These are phyloP conservation scores for Coniella lustricola DNA, from an alignment of 2,329 filamentous ascomycete species.

Conservation along the genomic window DNA sequence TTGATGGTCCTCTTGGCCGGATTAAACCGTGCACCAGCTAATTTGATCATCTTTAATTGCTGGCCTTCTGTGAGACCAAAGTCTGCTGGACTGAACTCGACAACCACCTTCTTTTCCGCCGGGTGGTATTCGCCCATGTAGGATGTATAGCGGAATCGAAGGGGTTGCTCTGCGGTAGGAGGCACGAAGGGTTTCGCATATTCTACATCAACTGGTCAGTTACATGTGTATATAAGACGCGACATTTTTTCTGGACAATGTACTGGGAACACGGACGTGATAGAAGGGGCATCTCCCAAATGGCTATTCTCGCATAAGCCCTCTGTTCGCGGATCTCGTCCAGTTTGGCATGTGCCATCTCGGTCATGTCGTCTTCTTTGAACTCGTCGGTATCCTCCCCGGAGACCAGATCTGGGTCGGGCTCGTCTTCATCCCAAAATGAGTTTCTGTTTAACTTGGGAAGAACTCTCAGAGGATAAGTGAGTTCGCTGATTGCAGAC, in stretches of 20 bases:
- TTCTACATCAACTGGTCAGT: conserved; percentile 45
- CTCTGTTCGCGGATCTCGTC: conserved; percentile 83
- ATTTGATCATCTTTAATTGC: conserved; percentile 75
- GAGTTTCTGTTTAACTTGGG: conserved; percentile 25
- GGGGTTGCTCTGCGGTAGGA: conserved; percentile 59
- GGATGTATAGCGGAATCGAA: conserved; percentile 93
- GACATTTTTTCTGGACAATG: neutral
- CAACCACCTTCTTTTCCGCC: conserved; percentile 85
- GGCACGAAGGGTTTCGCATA: conserved; percentile 74
- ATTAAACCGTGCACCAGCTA: conserved; percentile 81
- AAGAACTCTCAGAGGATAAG: conserved; percentile 19
- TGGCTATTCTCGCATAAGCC: conserved; percentile 78
- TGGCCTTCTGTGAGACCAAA: conserved; percentile 63
- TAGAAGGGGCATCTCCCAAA: conserved; percentile 93
- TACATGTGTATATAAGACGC: neutral
- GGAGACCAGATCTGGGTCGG: conserved; percentile 38
- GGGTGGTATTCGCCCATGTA: conserved; percentile 95
- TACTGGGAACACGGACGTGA: conserved; percentile 56
- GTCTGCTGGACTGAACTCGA: conserved; percentile 76
- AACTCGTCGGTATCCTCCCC: conserved; percentile 52
- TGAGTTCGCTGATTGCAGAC: conserved; percentile 7
- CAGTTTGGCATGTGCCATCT: conserved; percentile 76
- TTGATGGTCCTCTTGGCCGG: conserved; percentile 72
- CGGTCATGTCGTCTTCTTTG: conserved; percentile 77
- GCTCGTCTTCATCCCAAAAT: conserved; percentile 45